Base-by-base conservation (phyloP, 1,284 basidiomycete species). In the Microbotryomycetes sp. region DNA sequence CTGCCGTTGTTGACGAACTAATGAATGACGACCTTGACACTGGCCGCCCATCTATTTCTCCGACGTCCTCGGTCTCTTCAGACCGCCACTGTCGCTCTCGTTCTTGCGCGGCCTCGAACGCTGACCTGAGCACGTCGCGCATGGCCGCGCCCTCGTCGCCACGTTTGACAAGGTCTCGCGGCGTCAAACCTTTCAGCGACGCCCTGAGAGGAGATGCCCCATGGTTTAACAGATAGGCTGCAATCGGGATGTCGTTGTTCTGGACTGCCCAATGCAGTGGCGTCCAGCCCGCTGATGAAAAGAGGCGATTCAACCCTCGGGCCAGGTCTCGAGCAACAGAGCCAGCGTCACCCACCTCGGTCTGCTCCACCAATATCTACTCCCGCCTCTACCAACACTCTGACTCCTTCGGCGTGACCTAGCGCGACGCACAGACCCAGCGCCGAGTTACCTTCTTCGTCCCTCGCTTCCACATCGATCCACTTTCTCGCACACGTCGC, bases 221-320 rank as follows among this genome's bases (percentile, higher is more conserved):
- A 69, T 91, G 89, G 18, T 89, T 93, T 76, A 97, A 85, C 27
- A 98, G 80, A 78, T 91, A 88, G 0, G 91, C 90, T 35, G 97
- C 84, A 18, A 97, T 79, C 1, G 92, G 92, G 5, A 93, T 87
- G 35, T 94, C 91, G 15, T 91, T 86, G 51, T 90, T 79, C 59
- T 97, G 77, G 16, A 87, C 88, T 11, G 93, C 91, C 78, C 94
- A 88, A 74, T 97, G 94, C n/a, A 98, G 79, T 1, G 93, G 85
- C 3, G 90, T 92, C 93, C 93, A 97, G 46, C 93, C 92, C 61
- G 83, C 89, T 91, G 71, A 59, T 50, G 62, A 59, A 65, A 29
- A 60, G 57, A 62, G 73, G 71, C 31, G 69, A 63, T 2, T 71
- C 71, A 6, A 52, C 57, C 35, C 71, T 57, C 7, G 70, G 72